Percentiles rank a stretch among this genome's conserved stretches.
Conservation (phyloP, 2,329 filamentous ascomycete species). For the Aspergillus proliferans region DNA sequence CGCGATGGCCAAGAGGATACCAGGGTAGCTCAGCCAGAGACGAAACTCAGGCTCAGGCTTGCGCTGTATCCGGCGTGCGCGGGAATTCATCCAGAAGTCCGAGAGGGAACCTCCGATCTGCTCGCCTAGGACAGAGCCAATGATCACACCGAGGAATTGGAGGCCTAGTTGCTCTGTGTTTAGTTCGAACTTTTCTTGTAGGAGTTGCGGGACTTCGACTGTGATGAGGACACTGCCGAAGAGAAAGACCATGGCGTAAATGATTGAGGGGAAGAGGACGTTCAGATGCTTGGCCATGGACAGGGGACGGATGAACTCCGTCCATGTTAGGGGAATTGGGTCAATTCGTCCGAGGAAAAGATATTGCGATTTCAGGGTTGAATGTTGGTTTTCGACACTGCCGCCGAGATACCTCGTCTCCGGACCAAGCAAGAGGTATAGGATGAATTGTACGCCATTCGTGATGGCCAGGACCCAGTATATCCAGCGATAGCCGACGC, state of each 20-base stretch:
- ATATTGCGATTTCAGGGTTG: conserved; percentile 40
- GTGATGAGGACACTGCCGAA: conserved; percentile 51
- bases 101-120: conserved; percentile 53
- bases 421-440: conserved; percentile 52
- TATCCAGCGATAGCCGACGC: conserved; percentile 53
- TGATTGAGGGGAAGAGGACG: conserved; percentile 47
- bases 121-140: conserved; percentile 56
- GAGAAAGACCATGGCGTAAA: conserved; percentile 55
- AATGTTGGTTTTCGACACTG: conserved; percentile 16
- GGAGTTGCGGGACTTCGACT: conserved; percentile 56
- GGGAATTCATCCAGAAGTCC: conserved; percentile 52
- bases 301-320: conserved; percentile 50
- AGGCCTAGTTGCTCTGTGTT: conserved; percentile 55
- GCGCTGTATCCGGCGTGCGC: conserved; percentile 25
- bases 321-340: conserved; percentile 41
- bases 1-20: conserved; percentile 46
- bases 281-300: conserved; percentile 41
- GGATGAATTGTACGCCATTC: conserved; percentile 51
- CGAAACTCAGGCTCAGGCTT: conserved; percentile 49
- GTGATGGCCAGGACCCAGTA: conserved; percentile 55
- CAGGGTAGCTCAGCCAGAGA: conserved; percentile 54
- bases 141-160: conserved; percentile 55
- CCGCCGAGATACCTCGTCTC: conserved; percentile 48
- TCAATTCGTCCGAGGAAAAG: conserved; percentile 48
- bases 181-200: conserved; percentile 51